These are phyloP conservation scores for Lipomyces sp. DNA, from an alignment of 805 yeast genomes.

Conservation along the genomic window DNA sequence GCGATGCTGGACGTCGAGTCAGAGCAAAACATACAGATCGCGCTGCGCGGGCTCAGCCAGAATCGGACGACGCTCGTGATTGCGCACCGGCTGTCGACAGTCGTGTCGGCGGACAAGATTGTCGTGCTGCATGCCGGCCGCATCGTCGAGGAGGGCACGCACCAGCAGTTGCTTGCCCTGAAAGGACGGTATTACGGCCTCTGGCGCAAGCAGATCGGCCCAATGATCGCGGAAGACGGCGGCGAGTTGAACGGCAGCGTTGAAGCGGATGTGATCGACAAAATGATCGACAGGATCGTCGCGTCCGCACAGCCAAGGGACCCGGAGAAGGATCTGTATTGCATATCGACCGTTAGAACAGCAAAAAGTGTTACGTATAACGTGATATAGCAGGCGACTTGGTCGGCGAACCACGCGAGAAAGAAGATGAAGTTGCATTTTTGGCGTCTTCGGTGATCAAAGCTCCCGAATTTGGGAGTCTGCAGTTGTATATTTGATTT, in stretches of 20 bases:
- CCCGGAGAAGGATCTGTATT: not conserved
- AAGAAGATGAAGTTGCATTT: not conserved
- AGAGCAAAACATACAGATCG: conserved; percentile 54
- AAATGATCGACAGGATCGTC: not conserved
- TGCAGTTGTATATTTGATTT: too few species aligned
- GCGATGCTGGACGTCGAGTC: conserved; percentile 61
- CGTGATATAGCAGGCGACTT: too few species aligned
- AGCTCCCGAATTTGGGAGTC: too few species aligned
- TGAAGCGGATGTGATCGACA: not conserved
- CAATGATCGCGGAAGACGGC: conserved; percentile 37
- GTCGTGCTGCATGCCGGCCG: conserved; percentile 48
- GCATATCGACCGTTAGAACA: too few species aligned
- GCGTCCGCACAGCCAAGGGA: not conserved
- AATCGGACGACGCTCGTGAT: conserved; percentile 49
- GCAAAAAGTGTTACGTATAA: too few species aligned
- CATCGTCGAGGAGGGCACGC: conserved; percentile 43
- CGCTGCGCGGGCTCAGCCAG: conserved; percentile 38
- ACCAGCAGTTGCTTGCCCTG: conserved; percentile 30
- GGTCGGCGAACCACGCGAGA: not conserved
- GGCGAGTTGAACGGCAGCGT: not conserved
- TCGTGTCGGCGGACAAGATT: conserved; percentile 48
- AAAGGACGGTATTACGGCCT: conserved; percentile 20
- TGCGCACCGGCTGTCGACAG: conserved; percentile 51
- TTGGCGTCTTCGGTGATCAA: too few species aligned
- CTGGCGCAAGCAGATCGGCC: conserved; percentile 20